Conservation (phyloP, 2,329 filamentous ascomycete species). For the Parascedosporium putredinis region DNA sequence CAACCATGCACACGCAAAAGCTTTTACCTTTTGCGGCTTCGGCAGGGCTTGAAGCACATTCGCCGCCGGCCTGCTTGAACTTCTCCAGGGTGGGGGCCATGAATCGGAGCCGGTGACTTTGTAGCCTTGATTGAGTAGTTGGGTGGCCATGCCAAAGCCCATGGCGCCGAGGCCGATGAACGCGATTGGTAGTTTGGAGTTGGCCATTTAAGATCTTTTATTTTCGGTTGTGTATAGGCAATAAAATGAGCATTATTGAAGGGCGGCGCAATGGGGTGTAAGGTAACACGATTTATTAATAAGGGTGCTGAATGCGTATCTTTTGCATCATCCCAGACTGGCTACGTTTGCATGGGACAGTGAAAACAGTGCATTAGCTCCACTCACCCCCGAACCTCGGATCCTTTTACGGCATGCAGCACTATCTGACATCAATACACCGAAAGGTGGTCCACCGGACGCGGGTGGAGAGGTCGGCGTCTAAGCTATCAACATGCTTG, state of each 20-base stretch:
- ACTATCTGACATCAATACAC: not conserved
- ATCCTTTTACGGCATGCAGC: not conserved
- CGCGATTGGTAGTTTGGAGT: constrained; percentile 33
- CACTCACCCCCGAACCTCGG: not conserved
- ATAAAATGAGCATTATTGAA: not conserved
- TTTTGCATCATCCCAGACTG: too few species aligned
- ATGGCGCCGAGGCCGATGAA: constrained; percentile 73
- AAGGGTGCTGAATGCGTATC: too few species aligned
- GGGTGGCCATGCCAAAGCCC: constrained; percentile 73
- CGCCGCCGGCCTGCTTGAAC: constrained; percentile 53
- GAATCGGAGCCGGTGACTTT: constrained; percentile 62
- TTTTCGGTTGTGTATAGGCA: not conserved
- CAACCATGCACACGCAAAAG: constrained; percentile 66
- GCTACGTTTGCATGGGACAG: too few species aligned
- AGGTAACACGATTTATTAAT: too few species aligned
- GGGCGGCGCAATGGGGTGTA: too few species aligned
- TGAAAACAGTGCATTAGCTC: not conserved
- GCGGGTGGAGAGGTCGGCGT: not conserved
- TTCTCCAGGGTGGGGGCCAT: constrained; percentile 55
- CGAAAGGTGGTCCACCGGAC: not conserved
- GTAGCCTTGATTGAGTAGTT: constrained; percentile 58
- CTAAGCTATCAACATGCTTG: not conserved
- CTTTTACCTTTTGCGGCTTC: constrained; percentile 49
- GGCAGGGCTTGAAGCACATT: constrained; percentile 45
- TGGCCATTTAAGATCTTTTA: too few species aligned